Conservation (phyloP, 441 rosid genomes). For the Mallotus repandus region DNA sequence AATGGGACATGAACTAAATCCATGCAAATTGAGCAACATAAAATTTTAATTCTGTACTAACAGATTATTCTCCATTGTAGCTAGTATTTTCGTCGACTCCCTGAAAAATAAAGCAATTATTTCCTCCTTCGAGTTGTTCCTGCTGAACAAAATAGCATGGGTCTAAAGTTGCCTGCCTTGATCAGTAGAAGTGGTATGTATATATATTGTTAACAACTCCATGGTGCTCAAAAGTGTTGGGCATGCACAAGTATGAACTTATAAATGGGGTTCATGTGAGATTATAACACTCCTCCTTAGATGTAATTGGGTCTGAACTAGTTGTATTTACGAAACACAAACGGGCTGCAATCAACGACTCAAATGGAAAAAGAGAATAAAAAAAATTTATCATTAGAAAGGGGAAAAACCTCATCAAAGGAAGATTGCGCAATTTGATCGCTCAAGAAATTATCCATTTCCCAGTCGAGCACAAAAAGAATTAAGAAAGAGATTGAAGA, state of each 20-base stretch:
- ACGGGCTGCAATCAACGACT: too few species aligned
- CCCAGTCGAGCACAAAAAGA: too few species aligned
- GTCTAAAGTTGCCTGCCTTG: constrained; percentile 32
- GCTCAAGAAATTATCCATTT: constrained; percentile 10
- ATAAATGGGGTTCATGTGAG: too few species aligned
- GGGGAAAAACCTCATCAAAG: constrained; percentile 36
- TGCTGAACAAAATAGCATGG: constrained; percentile 20
- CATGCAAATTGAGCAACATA: too few species aligned
- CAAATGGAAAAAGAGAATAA: too few species aligned
- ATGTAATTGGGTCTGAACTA: too few species aligned
- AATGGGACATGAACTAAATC: neutral
- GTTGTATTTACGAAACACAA: too few species aligned
- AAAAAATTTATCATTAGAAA: neutral
- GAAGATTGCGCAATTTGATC: constrained; percentile 29
- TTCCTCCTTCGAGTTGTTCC: constrained; percentile 29
- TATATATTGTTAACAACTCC: too few species aligned
- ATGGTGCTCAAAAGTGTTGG: too few species aligned
- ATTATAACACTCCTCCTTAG: too few species aligned
- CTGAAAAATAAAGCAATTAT: constrained; percentile 22
- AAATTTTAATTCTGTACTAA: neutral
- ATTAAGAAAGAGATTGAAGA: neutral
- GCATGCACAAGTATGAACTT: too few species aligned
- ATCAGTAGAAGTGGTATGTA: too few species aligned
- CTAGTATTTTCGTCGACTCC: constrained; percentile 21
- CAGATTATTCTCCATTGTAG: constrained; percentile 20